Evolutionary conservation across 164 flowering plant genomes (phyloP), one percentile per base, ranked within the genome.

Genomic region (Macadamia integrifolia): DNA sequence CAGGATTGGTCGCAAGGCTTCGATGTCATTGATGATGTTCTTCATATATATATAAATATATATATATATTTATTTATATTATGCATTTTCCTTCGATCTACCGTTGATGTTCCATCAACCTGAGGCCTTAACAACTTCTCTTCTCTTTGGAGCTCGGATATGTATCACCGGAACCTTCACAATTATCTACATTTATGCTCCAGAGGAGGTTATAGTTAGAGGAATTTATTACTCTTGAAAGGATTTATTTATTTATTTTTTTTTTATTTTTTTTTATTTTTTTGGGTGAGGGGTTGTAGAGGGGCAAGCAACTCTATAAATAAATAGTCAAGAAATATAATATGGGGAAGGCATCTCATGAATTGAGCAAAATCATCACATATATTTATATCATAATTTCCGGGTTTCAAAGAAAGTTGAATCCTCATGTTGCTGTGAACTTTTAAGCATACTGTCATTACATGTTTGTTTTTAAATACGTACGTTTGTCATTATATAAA

Each of bases 111-210:
- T 76, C 62, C 82, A 77, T 65, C 95, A 84, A 73, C 44, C 86
- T 53, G 76, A 72, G 68, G 62, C 65, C 50, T 29, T 90, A 30
- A 91, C 95, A 58, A 91, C 96, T 2, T 65, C 44, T 65, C 87
- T 87, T 64, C 79, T 93, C 43, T 91, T 93, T 71, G 96, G 93
- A 56, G 90, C 92, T 72, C 94, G 97, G 18, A 76, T 85, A 71
- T 90, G 90, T 81, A 85, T 91, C 61, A 77, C 85, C 4, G 85
- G 75, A 61, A 80, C 87, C 58, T 88, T 88, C 78, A 83, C 88
- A 30, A 57, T 88, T 35, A 76, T 83, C 59, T 84, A 75, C 58
- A 81, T 93, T 64, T 93, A 90, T 76, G 94, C 96, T 56, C 93
- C 93, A 18, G 98, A 93, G 96, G 98, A 23, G 23, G 23, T 23